Evolutionary conservation across 129 eudicot genomes (phyloP), one percentile per base, ranked within the genome.

Genomic region (Saussurea involucrata): DNA sequence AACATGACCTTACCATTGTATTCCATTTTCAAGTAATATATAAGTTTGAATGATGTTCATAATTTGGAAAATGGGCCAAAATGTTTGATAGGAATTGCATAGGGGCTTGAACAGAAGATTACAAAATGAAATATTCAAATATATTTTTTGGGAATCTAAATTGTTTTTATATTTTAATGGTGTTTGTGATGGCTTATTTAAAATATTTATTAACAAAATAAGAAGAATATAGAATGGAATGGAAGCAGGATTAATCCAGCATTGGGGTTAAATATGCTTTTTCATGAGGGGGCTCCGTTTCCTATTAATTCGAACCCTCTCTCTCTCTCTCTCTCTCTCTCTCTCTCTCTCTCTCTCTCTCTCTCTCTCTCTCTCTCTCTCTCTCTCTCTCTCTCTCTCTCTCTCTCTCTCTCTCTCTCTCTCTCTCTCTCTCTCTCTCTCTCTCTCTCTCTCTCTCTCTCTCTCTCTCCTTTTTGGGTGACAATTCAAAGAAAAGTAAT

Each of bases 271-370:
- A 44, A 28, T 37, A 0, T 42, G 73, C 28, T n/a, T 63, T 76
- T 76, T 32, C 66, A 24, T 31, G 74, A 74, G n/a, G 80, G 84
- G 80, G 80, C 65, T 73, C 53, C 79, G 75, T 78, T 86, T 74
- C 75, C 92, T 86, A 86, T 84, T 89, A 89, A 89, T 86, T 86
- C 81, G 85, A 88, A 88, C 85, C 88, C 85, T n/a, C n/a, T n/a
- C n/a, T n/a, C n/a, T 69, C 86, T 28, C 87, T 81, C 75, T 82
- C 91, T 87, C 86, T 81, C 85, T 81, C n/a, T n/a, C n/a, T n/a
- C n/a, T n/a, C n/a, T n/a, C n/a, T n/a, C n/a, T n/a, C n/a, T n/a
- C n/a, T n/a, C n/a, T n/a, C n/a, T n/a, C n/a, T n/a, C n/a, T n/a
- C n/a, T n/a, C n/a, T n/a, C n/a, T n/a, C n/a, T n/a, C n/a, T n/a